Percentiles rank a stretch among this genome's conserved stretches.
Conservation (phyloP, 768 basidiomycete genomes). For the Lactarius psammicola region DNA sequence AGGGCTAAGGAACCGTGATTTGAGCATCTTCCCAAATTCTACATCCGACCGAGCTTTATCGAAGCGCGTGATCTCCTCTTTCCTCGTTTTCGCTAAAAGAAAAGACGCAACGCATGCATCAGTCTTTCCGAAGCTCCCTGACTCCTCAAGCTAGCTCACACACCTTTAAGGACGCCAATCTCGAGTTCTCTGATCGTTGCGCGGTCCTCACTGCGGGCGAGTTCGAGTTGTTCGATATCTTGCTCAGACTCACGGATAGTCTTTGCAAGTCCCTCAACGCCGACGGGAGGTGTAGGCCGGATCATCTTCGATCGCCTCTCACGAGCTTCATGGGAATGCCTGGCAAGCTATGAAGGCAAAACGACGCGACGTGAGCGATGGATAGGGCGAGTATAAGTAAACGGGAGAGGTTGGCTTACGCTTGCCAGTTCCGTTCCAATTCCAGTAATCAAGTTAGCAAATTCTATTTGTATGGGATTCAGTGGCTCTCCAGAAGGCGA, state of each 20-base stretch:
- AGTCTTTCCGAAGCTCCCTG: slow-evolving; percentile 5
- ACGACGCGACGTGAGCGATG: background rate
- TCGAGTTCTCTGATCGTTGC: slow-evolving; percentile 55
- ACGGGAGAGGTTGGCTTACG: slow-evolving; percentile 44
- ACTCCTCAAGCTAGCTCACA: slow-evolving; percentile 21
- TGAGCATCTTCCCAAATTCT: slow-evolving; percentile 57
- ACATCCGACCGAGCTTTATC: slow-evolving; percentile 74
- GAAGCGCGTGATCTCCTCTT: slow-evolving; percentile 81
- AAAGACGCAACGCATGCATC: background rate
- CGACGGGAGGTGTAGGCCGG: slow-evolving; percentile 44
- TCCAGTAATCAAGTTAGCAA: slow-evolving; percentile 45
- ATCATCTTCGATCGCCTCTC: slow-evolving; percentile 36
- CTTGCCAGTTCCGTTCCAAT: slow-evolving; percentile 54
- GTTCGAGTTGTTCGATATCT: slow-evolving; percentile 53
- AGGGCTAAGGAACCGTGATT: slow-evolving; percentile 53
- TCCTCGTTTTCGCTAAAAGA: slow-evolving; percentile 66
- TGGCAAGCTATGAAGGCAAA: slow-evolving; percentile 42
- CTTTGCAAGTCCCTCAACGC: slow-evolving; percentile 51
- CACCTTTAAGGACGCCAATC: slow-evolving; percentile 67
- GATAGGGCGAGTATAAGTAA: background rate
- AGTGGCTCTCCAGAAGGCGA: slow-evolving; percentile 37
- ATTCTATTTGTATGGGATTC: slow-evolving; percentile 70
- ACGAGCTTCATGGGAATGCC: slow-evolving; percentile 40
- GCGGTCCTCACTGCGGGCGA: slow-evolving; percentile 41
- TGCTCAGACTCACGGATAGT: slow-evolving; percentile 46